Evolutionary conservation across 2,329 filamentous ascomycete genomes (phyloP), one percentile per base, ranked within the genome.

Genomic region (Monosporascus sp.): DNA sequence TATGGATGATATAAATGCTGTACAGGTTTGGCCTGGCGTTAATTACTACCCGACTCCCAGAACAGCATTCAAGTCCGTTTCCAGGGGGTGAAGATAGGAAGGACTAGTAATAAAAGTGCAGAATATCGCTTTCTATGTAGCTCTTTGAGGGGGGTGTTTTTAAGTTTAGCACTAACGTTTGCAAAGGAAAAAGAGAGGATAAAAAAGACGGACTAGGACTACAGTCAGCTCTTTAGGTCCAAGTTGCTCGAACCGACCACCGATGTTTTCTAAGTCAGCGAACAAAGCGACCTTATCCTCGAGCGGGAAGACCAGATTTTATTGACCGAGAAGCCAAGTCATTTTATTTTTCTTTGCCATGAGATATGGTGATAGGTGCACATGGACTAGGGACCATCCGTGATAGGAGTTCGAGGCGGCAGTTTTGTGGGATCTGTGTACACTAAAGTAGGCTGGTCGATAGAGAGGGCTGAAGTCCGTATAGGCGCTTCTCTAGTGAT

Each of bases 1-100:
- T 66, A 56, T 15, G 24, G 20, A 24, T 45, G 20, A 45, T 41
- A 43, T 43, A 18, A 43, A 24, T 43, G 39, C 9, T 43, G 39
- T 43, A 24, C 8, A 43, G 22, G 39, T 20, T 43, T 20, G 18
- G 39, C 22, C 22, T 15, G 39, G 7, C 15, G 22, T 27, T 27
- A 15, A 17, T 25, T 14, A 25, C n/a, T 14, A 46, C 43, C 24
- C 11, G 17, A 17, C 20, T 46, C 25, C 25, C 15, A 46, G n/a
- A 2, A 17, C 43, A 7, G 22, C 24, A 31, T 31, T 9, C 43
- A 24, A 17, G 24, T 46, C 43, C 43, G 43, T 27, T 46, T 46
- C 25, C 43, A 24, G 43, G 43, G 43, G 24, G 11, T 18, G 39
- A 43, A 43, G 18, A 44, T 7, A 35, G 9, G 9, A 35, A 35